Conservation (phyloP, 352 stramenopile genomes). For the Pythium biforme region DNA sequence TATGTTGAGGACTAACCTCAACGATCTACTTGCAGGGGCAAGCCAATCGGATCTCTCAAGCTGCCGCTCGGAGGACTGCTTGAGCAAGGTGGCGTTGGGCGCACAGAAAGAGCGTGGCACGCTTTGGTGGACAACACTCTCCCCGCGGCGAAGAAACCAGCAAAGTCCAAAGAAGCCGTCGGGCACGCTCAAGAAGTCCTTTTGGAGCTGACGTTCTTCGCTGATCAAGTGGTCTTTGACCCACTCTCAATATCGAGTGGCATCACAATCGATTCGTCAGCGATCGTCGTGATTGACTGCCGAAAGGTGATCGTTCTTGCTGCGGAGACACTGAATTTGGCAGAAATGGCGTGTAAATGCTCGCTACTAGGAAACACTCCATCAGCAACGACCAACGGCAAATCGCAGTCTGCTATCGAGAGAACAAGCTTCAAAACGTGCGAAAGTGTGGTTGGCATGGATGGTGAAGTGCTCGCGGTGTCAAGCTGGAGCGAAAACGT, state of each 20-base stretch:
- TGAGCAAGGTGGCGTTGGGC: slow-evolving; percentile 3
- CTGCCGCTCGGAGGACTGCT: slow-evolving; percentile 29
- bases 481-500: slow-evolving; percentile 19
- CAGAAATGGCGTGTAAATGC: slow-evolving; percentile 20
- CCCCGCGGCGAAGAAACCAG: background rate
- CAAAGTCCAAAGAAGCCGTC: background rate
- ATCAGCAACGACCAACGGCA: background rate
- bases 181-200: slow-evolving; percentile 11
- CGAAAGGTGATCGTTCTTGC: slow-evolving; percentile 11
- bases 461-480: background rate
- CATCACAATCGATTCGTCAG: background rate
- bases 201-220: slow-evolving; percentile 29
- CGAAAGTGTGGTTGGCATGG: background rate
- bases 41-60: slow-evolving; percentile 36
- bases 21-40: slow-evolving; percentile 22
- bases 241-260: slow-evolving; percentile 1
- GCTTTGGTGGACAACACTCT: slow-evolving; percentile 10
- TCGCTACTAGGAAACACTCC: slow-evolving; percentile 12
- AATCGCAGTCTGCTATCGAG: background rate
- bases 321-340: background rate
- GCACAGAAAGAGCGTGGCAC: slow-evolving; percentile 30
- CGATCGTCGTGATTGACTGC: slow-evolving; percentile 6
- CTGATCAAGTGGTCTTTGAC: slow-evolving; percentile 30
- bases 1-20: background rate
- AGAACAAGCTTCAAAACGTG: slow-evolving; percentile 19